Conservation (phyloP, 805 yeast species). For the Tetrapisispora phaffii region DNA sequence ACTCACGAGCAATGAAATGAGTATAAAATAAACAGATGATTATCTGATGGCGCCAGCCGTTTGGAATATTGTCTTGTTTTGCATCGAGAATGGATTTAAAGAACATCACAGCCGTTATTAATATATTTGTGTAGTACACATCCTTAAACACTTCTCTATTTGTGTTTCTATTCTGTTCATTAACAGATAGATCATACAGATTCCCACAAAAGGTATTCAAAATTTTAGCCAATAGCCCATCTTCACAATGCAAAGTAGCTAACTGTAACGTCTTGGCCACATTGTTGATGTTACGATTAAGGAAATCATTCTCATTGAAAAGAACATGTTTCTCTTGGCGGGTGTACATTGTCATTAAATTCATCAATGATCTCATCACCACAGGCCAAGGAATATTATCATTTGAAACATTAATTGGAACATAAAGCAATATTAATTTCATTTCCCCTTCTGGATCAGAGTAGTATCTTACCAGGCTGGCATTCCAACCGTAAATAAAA, state of each 20-base stretch:
- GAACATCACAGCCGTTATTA: conserved; percentile 15
- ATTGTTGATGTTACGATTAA: conserved; percentile 9
- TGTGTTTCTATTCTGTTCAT: conserved; percentile 8
- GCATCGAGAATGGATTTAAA: conserved; percentile 11
- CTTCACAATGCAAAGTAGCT: conserved; percentile 7
- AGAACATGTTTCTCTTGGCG: neutral
- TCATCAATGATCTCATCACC: conserved; percentile 9
- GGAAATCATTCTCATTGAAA: neutral
- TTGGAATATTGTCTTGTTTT: conserved; percentile 1
- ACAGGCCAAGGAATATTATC: conserved; percentile 10
- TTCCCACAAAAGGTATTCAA: conserved; percentile 7
- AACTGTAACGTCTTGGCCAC: conserved; percentile 16
- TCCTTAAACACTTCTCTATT: conserved; percentile 9
- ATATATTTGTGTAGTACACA: conserved; percentile 12
- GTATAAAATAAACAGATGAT: conserved; percentile 13
- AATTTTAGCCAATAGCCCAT: neutral
- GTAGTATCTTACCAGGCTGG: neutral
- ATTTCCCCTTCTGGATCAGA: neutral
- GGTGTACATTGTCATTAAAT: neutral
- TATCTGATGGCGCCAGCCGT: conserved; percentile 10
- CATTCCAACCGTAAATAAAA: conserved; percentile 19
- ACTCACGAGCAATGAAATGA: conserved; percentile 18
- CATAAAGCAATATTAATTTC: conserved; percentile 4
- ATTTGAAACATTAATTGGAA: conserved; percentile 7
- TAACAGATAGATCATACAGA: conserved; percentile 8